These are phyloP conservation scores for Pseudevernia furfuracea DNA, from an alignment of 495 filamentous ascomycete species.

Conservation along the genomic window DNA sequence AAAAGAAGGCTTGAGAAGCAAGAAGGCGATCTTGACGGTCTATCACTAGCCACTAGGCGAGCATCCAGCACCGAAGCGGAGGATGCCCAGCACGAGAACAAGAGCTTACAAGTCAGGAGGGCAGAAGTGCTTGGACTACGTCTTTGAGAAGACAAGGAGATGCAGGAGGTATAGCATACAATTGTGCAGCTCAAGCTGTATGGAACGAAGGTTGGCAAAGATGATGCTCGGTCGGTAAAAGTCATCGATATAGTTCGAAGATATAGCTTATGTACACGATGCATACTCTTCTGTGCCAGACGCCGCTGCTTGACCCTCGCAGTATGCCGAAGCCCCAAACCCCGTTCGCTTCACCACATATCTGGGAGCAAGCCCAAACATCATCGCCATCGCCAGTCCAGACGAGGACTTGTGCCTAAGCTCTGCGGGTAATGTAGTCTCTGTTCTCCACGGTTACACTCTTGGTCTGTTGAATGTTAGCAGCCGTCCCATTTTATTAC, in stretches of 20 bases:
- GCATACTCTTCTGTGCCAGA: not conserved
- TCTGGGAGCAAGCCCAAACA: not conserved
- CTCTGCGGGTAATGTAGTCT: slow-evolving; percentile 60
- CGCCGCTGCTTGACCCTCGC: not conserved
- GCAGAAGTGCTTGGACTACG: not conserved
- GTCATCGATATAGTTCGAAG: not conserved
- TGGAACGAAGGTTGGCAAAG: not conserved
- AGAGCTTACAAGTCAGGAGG: not conserved
- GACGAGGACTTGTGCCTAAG: slow-evolving; percentile 2
- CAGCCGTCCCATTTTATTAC: not conserved
- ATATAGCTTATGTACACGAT: not conserved
- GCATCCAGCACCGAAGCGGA: not conserved
- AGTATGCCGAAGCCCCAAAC: not conserved
- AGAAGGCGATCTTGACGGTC: not conserved
- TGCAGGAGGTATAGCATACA: not conserved
- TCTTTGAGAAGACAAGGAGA: not conserved
- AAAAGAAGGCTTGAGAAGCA: not conserved
- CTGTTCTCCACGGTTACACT: slow-evolving; percentile 90
- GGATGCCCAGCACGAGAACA: not conserved
- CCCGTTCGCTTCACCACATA: not conserved
- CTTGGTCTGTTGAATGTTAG: slow-evolving; percentile 53
- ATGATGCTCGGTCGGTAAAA: not conserved
- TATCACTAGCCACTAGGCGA: not conserved
- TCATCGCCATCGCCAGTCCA: not conserved
- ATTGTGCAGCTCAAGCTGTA: not conserved